Conservation (phyloP, 1,284 basidiomycete species). For the Sanghuangporus sanghuang region DNA sequence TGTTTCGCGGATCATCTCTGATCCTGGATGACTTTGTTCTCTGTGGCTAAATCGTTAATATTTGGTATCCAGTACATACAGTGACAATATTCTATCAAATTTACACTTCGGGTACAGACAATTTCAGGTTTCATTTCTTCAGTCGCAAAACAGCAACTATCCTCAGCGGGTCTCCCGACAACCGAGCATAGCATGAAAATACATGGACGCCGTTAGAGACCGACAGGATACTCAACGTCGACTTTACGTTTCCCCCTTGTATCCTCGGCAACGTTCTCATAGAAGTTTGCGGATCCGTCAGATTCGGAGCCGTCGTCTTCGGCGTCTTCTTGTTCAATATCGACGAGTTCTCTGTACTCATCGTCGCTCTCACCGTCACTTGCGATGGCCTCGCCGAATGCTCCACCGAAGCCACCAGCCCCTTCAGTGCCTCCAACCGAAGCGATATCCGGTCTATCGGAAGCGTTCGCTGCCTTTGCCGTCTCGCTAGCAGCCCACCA, state of each 20-base stretch:
- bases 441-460: background rate
- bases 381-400: constrained; percentile 10
- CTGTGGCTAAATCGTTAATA: too few species aligned
- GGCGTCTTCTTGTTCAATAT: constrained; percentile 12
- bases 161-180: background rate
- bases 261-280: constrained; percentile 83
- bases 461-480: background rate
- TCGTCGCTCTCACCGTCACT: constrained; percentile 11
- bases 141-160: background rate
- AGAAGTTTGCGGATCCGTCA: constrained; percentile 70
- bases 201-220: background rate
- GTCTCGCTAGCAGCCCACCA: constrained; percentile 2
- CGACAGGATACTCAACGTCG: constrained; percentile 2
- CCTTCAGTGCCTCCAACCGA: background rate
- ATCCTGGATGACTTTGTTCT: background rate
- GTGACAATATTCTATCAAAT: background rate
- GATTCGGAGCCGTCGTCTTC: constrained; percentile 37
- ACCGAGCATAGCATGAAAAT: background rate
- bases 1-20: background rate
- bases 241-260: constrained; percentile 61
- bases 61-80: too few species aligned
- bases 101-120: background rate
- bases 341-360: background rate
- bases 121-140: background rate
- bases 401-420: constrained; percentile 8